Base-by-base conservation (phyloP, 352 stramenopile species). In the Phytophthora ohioensis region DNA sequence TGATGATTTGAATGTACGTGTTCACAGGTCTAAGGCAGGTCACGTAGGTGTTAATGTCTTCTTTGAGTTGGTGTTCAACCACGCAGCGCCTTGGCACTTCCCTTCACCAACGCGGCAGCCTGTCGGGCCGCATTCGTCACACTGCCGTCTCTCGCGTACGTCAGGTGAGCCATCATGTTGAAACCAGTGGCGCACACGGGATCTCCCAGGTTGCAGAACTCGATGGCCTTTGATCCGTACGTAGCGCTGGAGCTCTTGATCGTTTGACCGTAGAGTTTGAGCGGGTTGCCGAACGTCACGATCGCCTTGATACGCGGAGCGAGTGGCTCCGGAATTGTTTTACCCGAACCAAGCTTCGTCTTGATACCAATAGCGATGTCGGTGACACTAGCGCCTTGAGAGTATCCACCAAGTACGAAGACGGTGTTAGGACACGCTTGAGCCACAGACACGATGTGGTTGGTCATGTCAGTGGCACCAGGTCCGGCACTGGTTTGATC, bases 271-370 rank as follows among this genome's bases (percentile, higher is more conserved):
- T 54, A 55, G 30, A 79, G 60, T 34, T 69, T 68, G 8, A 79
- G 62, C 21, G 71, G 71, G 53, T 79, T 79, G 41, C 71, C 67
- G 41, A 78, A 80, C 38, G 64, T 73, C 58, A 80, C 73, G 34
- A 80, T 46, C 13, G 59, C 72, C 51, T 73, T 76, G 63, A 76
- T 79, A 9, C 67, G 71, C 10, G 66, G 46, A 2, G 67, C 46
- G 12, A 73, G 38, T 2, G 52, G 36, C 15, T 69, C 58, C n/a
- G 71, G 66, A 34, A 78, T 78, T 2, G 54, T 21, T 5, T 73
- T 13, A 10, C 70, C 70, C 5, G 48, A 47, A 6, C 70, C 64
- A 12, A 78, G 49, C 27, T 36, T 58, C 5, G 70, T 78, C 38
- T 49, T 15, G 60, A 78, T 74, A 11, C 71, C 66, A 34, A 79